Base-by-base conservation (phyloP, 192 early-diverging fungal genomes). In the Linnemannia zychae region DNA sequence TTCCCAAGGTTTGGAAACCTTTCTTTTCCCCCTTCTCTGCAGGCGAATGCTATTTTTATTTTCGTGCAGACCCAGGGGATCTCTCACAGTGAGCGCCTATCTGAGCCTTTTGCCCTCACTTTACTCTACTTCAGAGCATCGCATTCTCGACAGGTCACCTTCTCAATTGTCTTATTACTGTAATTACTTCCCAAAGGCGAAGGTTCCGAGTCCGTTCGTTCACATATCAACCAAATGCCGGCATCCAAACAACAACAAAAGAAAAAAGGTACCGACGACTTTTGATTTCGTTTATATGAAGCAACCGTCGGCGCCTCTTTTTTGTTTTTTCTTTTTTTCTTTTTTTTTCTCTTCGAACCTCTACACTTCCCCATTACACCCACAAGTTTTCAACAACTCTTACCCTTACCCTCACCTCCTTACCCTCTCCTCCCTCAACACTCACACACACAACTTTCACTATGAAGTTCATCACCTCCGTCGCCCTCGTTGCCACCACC, bases 401-500 rank as follows among this genome's bases (percentile, higher is more conserved):
- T 60, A 22, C n/a, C 53, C n/a, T 57, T 50, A 20, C 38, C 38
- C n/a, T n/a, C 57, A 28, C 57, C 40, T 44, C 9, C 3, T 9
- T 9, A 6, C 9, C 40, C 67, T 22, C 33, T 37, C n/a, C 66
- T 15, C 7, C 71, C n/a, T 48, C 44, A 31, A 50, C 49, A 75
- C 75, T 18, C 47, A 16, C 69, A 68, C 40, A 22, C 40, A 66
- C n/a, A 18, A n/a, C 52, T 46, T 22, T 46, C 68, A 47, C 36
- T 68, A 78, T 78, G 77, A 78, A 78, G 70, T 78, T 71, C 77
- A 72, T 33, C 44, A 28, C 77, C 53, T 37, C 77, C 31, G 4
- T 78, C 44, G 53, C 53, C 44, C 50, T 65, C 28, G 77, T 53
- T 17, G 36, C 69, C 28, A 46, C 60, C 15, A 24, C 74, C 37